Conservation (phyloP, 2,329 filamentous ascomycete genomes). For the Fusarium ambrosium region DNA sequence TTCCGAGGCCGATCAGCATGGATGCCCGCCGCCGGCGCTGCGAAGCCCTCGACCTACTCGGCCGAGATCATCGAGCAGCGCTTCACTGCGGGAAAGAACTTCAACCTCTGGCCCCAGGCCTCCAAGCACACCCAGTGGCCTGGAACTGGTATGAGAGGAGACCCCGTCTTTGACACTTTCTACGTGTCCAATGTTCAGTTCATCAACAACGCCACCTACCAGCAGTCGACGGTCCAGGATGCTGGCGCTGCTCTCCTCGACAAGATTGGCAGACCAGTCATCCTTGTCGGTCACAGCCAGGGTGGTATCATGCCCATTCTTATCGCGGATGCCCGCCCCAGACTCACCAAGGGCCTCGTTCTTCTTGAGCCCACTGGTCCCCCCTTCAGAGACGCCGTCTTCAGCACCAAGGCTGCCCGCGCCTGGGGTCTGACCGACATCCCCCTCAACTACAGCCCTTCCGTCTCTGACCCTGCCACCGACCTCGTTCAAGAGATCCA, state of each 20-base stretch:
- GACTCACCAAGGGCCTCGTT: conserved; percentile 58
- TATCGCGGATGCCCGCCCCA: conserved; percentile 50
- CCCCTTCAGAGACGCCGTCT: conserved; percentile 60
- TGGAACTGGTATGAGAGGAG: conserved; percentile 31
- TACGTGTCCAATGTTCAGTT: conserved; percentile 44
- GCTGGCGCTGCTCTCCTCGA: conserved; percentile 58
- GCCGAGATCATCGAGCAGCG: conserved; percentile 38
- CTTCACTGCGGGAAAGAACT: conserved; percentile 35
- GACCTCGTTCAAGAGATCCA: conserved; percentile 33
- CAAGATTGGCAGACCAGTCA: conserved; percentile 56
- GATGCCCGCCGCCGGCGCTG: conserved; percentile 19
- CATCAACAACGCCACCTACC: conserved; percentile 38
- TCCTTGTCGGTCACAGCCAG: conserved; percentile 61
- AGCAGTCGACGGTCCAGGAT: conserved; percentile 34
- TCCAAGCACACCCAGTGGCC: conserved; percentile 44
- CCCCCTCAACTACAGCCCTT: conserved; percentile 63
- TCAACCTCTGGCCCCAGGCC: conserved; percentile 42
- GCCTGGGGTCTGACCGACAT: conserved; percentile 63
- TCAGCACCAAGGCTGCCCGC: conserved; percentile 51
- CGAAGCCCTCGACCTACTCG: conserved; percentile 36
- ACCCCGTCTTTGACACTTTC: conserved; percentile 39
- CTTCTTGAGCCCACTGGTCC: conserved; percentile 62
- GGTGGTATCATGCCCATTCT: conserved; percentile 56
- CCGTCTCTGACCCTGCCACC: conserved; percentile 39
- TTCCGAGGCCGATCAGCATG: conserved; percentile 42